These are phyloP conservation scores for Aspergillus sclerotialis DNA, from an alignment of 2,329 filamentous ascomycete genomes.

Conservation along the genomic window DNA sequence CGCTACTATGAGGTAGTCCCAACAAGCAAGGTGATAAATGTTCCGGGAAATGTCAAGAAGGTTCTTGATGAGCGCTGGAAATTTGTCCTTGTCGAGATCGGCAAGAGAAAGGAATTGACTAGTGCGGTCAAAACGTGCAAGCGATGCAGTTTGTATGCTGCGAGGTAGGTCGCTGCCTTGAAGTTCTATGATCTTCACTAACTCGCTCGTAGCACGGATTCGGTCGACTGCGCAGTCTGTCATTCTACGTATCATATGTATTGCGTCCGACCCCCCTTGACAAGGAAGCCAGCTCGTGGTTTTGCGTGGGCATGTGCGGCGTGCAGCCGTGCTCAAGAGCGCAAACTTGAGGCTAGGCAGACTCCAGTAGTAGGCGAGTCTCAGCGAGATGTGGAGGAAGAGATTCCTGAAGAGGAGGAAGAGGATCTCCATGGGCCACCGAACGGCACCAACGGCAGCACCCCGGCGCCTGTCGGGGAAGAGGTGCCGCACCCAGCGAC, in stretches of 20 bases:
- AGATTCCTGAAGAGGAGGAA: constrained; percentile 65
- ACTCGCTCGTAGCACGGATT: constrained; percentile 63
- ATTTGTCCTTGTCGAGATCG: constrained; percentile 89
- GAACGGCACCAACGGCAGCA: constrained; percentile 57
- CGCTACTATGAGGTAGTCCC: constrained; percentile 97
- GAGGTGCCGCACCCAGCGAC: constrained; percentile 59
- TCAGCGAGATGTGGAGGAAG: constrained; percentile 53
- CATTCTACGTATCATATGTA: constrained; percentile 97
- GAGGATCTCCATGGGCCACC: constrained; percentile 53
- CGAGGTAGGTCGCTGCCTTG: constrained; percentile 58
- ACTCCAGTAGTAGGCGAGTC: constrained; percentile 62
- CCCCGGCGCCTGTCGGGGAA: constrained; percentile 49
- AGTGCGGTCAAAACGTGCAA: constrained; percentile 95
- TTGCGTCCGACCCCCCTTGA: constrained; percentile 82
- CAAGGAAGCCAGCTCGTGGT: constrained; percentile 93
- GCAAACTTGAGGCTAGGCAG: constrained; percentile 81
- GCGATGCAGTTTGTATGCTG: constrained; percentile 83
- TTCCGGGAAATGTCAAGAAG: constrained; percentile 89
- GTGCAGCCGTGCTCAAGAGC: constrained; percentile 92
- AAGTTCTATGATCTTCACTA: constrained; percentile 5
- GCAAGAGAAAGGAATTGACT: constrained; percentile 88
- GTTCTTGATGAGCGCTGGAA: constrained; percentile 95
- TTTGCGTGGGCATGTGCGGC: constrained; percentile 98
- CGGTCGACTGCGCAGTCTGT: constrained; percentile 94
- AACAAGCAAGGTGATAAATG: constrained; percentile 87